phyloP scores from a whole-genome alignment of 768 basidiomycete genomes.

The Rhizopogon sp. region DNA sequence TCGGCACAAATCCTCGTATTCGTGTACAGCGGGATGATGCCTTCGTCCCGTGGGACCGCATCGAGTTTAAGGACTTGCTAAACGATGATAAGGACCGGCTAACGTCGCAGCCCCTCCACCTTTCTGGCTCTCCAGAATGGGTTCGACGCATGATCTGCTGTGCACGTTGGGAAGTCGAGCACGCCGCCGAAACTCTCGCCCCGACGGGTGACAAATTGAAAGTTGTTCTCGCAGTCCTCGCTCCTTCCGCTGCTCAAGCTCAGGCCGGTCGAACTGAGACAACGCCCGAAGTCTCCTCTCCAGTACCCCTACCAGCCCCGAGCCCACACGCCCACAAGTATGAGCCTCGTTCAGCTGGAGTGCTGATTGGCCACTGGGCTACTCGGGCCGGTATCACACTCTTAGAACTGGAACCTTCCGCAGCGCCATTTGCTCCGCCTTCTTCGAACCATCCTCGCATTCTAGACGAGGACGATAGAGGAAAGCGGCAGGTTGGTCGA shows the following conservation, averaged over 20 bases:
- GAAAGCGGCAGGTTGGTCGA: slow-evolving; percentile 19
- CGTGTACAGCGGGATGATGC: slow-evolving; percentile 80
- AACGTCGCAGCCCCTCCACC: slow-evolving; percentile 16
- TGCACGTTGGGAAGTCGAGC: slow-evolving; percentile 67
- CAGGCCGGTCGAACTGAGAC: slow-evolving; percentile 23
- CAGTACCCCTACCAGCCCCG: slow-evolving; percentile 65
- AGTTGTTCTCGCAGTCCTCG: slow-evolving; percentile 59
- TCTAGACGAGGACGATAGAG: slow-evolving; percentile 30
- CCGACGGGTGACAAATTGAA: slow-evolving; percentile 29
- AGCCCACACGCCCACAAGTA: slow-evolving; percentile 48
- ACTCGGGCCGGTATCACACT: slow-evolving; percentile 52
- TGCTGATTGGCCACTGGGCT: slow-evolving; percentile 66
- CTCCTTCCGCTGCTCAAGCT: slow-evolving; percentile 22
- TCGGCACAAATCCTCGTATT: slow-evolving; percentile 77
- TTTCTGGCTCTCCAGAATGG: slow-evolving; percentile 68
- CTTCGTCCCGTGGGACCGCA: slow-evolving; percentile 76
- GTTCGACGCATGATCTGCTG: slow-evolving; percentile 81
- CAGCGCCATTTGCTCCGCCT: slow-evolving; percentile 8
- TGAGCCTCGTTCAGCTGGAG: slow-evolving; percentile 61
- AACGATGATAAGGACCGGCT: slow-evolving; percentile 22
- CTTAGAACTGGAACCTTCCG: slow-evolving; percentile 43
- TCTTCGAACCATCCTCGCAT: slow-evolving; percentile 13
- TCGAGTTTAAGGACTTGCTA: slow-evolving; percentile 42
- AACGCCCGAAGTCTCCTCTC: slow-evolving; percentile 31
- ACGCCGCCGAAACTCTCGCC: slow-evolving; percentile 33